Evolutionary conservation across 23 red algal species (phyloP).

Genomic region (Gracilaria gracilis): DNA sequence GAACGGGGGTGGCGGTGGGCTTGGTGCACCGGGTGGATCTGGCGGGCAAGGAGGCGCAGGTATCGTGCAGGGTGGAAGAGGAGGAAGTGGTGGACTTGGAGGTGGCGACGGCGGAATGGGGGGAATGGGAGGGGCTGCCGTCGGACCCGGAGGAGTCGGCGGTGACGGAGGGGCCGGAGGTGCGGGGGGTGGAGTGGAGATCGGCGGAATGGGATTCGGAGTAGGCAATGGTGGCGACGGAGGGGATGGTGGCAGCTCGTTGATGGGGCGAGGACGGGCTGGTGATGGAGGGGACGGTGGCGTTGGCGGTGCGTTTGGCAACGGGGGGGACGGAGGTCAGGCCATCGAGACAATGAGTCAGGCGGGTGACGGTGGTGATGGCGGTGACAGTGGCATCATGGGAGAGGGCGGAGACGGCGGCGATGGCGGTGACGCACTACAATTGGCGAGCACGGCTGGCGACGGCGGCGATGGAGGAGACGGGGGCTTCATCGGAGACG

Average conservation of each 20-base stretch:
- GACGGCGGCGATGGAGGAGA: background rate
- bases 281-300: conserved; percentile 7
- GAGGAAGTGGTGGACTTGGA: background rate
- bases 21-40: too few relatives aligned
- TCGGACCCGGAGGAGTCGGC: background rate
- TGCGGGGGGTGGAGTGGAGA: background rate
- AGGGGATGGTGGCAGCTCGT: background rate
- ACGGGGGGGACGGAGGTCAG: background rate
- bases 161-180: background rate
- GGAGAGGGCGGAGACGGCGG: background rate
- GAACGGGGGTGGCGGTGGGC: too few relatives aligned
- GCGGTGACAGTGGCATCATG: background rate
- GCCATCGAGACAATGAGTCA: too few relatives aligned
- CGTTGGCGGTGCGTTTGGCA: background rate
- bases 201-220: background rate
- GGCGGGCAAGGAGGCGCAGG: too few relatives aligned
- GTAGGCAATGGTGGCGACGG: background rate
- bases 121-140: background rate
- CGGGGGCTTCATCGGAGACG: background rate
- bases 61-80: too few relatives aligned
- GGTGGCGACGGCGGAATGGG: background rate
- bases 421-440: background rate
- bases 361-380: background rate
- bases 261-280: background rate
- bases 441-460: background rate